Evolutionary conservation across 2,329 filamentous ascomycete genomes (phyloP).

Genomic region (Microcera coccophila): DNA sequence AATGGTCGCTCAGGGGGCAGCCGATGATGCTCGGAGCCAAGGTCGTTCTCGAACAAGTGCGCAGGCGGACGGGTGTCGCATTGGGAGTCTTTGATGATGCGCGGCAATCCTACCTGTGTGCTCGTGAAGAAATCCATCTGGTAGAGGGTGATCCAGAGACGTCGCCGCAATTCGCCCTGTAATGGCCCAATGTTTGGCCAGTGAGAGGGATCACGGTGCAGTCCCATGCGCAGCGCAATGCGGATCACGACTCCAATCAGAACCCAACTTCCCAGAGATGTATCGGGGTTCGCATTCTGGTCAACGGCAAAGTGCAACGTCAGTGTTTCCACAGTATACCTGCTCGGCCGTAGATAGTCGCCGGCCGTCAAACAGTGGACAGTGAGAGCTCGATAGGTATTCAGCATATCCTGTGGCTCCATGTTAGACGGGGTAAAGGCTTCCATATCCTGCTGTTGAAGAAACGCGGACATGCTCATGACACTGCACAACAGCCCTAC

Average conservation of each 20-base stretch:
- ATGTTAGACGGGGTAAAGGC: background rate
- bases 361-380: constrained; percentile 17
- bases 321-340: constrained; percentile 15
- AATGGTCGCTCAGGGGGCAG: constrained; percentile 3
- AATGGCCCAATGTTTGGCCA: constrained; percentile 16
- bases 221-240: constrained; percentile 16
- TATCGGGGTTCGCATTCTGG: constrained; percentile 10
- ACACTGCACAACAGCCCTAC: constrained; percentile 3
- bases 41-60: constrained; percentile 6
- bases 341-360: constrained; percentile 14
- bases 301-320: constrained; percentile 17
- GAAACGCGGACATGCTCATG: constrained; percentile 6
- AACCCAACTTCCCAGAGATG: constrained; percentile 14
- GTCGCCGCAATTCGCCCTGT: constrained; percentile 13
- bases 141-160: constrained; percentile 16
- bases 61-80: constrained; percentile 13
- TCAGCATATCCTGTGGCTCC: constrained; percentile 5
- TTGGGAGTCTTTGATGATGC: constrained; percentile 18
- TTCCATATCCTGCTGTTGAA: constrained; percentile 2
- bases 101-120: constrained; percentile 15
- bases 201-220: constrained; percentile 16
- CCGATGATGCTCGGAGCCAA: constrained; percentile 3
- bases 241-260: constrained; percentile 14
- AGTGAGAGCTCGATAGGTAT: constrained; percentile 13
- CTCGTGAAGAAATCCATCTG: constrained; percentile 20